Base-by-base conservation (phyloP, 176 grass and related monocot species). In the Zoysia japonica region DNA sequence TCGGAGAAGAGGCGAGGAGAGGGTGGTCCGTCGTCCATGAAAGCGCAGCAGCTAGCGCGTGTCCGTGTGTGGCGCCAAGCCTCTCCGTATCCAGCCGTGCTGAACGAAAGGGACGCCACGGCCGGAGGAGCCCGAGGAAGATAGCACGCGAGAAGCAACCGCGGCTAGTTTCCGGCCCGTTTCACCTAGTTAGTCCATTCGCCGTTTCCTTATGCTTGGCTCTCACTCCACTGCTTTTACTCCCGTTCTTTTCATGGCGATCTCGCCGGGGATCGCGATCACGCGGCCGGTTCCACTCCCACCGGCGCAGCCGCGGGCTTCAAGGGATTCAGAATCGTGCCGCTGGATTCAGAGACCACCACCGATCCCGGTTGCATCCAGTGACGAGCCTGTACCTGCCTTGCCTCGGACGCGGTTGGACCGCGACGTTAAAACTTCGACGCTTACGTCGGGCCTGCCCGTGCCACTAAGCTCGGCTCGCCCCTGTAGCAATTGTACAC, bases 11-110 rank as follows among this genome's bases (percentile, higher is more conserved):
- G 13, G 44, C 13, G 35, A 40, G 9, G 36, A 35, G 47, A 4
- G 8, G 3, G 74, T 67, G 47, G 67, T 78, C 80, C 86, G 74
- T 67, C 37, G 67, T 78, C 80, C 86, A 62, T 9, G 77, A 41
- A 74, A 74, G 68, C 53, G 45, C 80, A 61, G 85, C 45, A 48
- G 36, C 64, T 37, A 48, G 36, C 64, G 74, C 28, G 50, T 28
- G 85, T 67, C 68, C 35, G 42, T 28, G 85, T 67, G 83, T 85
- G 83, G 83, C 67, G 48, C 19, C 41, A 6, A 47, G 75, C 47
- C 19, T 61, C 39, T 11, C 61, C 46, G 8, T 16, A 59, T 54
- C 61, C 79, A 35, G 51, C 64, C 1, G 72, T 49, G 82, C 44
- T 44, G 35, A 67, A 12, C 8, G 73, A 77, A 70, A 52, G 54